Conservation (phyloP, 306 rosid genomes). For the Quercus agrifolia region DNA sequence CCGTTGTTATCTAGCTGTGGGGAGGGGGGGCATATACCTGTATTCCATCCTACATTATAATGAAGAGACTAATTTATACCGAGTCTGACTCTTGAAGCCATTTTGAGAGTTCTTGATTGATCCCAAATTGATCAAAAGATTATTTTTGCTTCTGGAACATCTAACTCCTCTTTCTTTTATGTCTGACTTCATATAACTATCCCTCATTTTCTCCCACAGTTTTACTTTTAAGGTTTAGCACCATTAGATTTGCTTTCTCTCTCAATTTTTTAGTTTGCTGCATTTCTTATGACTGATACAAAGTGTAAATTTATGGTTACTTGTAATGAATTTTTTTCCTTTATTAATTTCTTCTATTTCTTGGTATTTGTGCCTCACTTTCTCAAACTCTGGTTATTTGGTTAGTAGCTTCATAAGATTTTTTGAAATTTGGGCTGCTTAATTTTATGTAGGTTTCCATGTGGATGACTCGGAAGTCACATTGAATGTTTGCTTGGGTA, state of each 20-base stretch:
- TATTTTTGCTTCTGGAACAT: neutral
- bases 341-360: constrained; percentile 6
- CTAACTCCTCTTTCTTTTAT: neutral
- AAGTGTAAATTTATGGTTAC: neutral
- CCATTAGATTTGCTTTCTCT: constrained; percentile 6
- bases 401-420: constrained; percentile 11
- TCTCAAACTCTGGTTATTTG: neutral
- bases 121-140: neutral
- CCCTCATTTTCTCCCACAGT: neutral
- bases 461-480: constrained; percentile 95
- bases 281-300: neutral
- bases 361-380: neutral
- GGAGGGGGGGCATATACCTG: neutral
- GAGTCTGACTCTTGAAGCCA: neutral
- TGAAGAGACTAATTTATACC: neutral
- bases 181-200: neutral
- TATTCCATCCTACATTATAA: neutral
- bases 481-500: constrained; percentile 89
- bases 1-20: too few relatives aligned
- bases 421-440: constrained; percentile 28
- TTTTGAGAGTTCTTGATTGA: neutral
- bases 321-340: neutral
- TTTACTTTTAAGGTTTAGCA: constrained; percentile 10
- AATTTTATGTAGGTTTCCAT: constrained; percentile 73
- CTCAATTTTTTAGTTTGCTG: neutral